A percentile compares a stretch with the other conserved stretches of the same genome.
phyloP scores from a whole-genome alignment of 2,329 filamentous ascomycete genomes.

The Monilinia polystroma region DNA sequence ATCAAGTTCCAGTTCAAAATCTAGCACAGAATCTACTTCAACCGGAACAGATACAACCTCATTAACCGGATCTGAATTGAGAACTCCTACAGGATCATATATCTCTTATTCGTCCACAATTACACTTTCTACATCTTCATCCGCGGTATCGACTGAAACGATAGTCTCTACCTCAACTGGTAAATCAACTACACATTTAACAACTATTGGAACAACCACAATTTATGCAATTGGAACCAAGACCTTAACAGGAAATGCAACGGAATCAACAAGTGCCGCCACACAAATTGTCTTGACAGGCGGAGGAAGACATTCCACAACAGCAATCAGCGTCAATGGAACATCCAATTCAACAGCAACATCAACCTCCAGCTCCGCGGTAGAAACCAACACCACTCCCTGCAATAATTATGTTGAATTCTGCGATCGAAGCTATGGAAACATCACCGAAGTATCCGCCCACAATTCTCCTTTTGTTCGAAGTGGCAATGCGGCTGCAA shows the following conservation, averaged over 20 bases:
- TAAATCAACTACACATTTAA: conserved; percentile 32
- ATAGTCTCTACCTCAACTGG: conserved; percentile 35
- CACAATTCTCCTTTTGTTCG: conserved; percentile 81
- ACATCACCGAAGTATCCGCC: conserved; percentile 73
- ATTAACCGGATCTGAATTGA: conserved; percentile 29
- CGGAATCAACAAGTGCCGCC: conserved; percentile 35
- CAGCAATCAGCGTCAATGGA: conserved; percentile 45
- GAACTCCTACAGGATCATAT: conserved; percentile 44
- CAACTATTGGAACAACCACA: conserved; percentile 36
- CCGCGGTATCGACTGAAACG: conserved; percentile 34
- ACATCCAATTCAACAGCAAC: conserved; percentile 50
- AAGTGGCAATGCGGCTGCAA: conserved; percentile 69
- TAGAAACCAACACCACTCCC: conserved; percentile 68
- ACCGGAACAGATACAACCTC: conserved; percentile 25
- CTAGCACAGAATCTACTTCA: conserved; percentile 27
- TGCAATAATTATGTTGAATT: conserved; percentile 81
- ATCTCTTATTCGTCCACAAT: conserved; percentile 42
- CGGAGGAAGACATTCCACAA: conserved; percentile 36
- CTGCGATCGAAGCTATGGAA: conserved; percentile 73
- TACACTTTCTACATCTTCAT: conserved; percentile 31
- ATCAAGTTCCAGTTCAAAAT: conserved; percentile 17
- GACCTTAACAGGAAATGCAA: conserved; percentile 30
- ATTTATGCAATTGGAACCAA: conserved; percentile 31
- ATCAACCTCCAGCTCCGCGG: conserved; percentile 44
- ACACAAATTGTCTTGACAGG: conserved; percentile 43